These are phyloP conservation scores for Deakozyma indianensis DNA, from an alignment of 805 yeast genomes.

Conservation along the genomic window DNA sequence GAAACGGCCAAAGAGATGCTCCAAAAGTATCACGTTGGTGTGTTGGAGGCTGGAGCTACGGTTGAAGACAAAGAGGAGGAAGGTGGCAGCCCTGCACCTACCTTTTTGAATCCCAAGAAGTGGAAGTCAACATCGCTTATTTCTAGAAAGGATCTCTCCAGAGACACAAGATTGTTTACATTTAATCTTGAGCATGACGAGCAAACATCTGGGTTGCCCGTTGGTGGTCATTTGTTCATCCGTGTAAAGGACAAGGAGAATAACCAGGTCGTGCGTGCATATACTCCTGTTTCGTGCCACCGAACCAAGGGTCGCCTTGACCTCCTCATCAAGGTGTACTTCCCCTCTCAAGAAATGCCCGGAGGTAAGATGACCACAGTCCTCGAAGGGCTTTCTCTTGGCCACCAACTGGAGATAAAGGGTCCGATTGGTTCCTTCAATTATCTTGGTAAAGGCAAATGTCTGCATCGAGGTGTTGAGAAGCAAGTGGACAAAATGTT, in stretches of 20 bases:
- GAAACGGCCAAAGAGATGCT: conserved; percentile 73
- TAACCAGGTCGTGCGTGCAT: conserved; percentile 21
- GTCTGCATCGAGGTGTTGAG: conserved; percentile 3
- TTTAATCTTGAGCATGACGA: conserved; percentile 18
- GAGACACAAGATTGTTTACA: conserved; percentile 19
- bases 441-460: conserved; percentile 11
- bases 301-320: conserved; percentile 17
- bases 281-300: conserved; percentile 22
- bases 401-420: conserved; percentile 17
- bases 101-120: conserved; percentile 18
- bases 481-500: conserved; percentile 22
- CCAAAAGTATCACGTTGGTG: conserved; percentile 23
- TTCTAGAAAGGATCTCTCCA: conserved; percentile 15
- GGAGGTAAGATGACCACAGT: conserved; percentile 23
- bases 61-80: conserved; percentile 21
- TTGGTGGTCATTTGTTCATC: conserved; percentile 21
- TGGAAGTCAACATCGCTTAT: conserved; percentile 18
- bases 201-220: conserved; percentile 21
- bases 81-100: conserved; percentile 10
- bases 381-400: conserved; percentile 15
- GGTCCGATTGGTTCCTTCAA: conserved; percentile 22
- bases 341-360: conserved; percentile 17
- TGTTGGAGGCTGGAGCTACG: conserved; percentile 15
- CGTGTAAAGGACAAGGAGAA: conserved; percentile 16
- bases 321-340: conserved; percentile 22